Conservation (phyloP, 2,329 filamentous ascomycete species). For the Nemania sp. region DNA sequence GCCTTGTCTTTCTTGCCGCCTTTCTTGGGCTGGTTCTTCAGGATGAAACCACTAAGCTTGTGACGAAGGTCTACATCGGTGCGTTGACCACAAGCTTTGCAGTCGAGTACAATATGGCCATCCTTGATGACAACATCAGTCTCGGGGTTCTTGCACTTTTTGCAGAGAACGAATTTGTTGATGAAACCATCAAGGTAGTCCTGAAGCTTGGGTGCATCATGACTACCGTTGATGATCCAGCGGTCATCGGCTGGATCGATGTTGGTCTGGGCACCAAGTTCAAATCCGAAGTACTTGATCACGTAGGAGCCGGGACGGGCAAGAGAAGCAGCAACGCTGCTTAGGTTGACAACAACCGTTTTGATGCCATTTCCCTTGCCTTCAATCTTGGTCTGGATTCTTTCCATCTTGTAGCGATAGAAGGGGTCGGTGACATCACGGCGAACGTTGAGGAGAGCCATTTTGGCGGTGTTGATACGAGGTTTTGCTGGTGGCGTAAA, state of each 20-base stretch:
- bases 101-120: conserved; percentile 87
- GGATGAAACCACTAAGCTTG: conserved; percentile 95
- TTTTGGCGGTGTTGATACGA: conserved; percentile 61
- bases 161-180: conserved; percentile 97
- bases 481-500: conserved; percentile 23
- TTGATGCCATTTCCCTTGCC: conserved; percentile 99
- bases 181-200: conserved; percentile 99
- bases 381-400: conserved; percentile 97
- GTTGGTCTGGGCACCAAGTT: conserved; percentile 98
- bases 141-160: conserved; percentile 99
- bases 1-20: conserved; percentile 94
- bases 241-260: conserved; percentile 96
- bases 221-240: conserved; percentile 99
- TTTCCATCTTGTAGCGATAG: conserved; percentile 99
- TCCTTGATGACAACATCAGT: conserved; percentile 96
- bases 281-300: conserved; percentile 99
- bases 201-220: conserved; percentile 93
- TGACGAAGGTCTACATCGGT: conserved; percentile 88
- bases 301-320: conserved; percentile 91
- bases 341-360: conserved; percentile 95
- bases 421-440: conserved; percentile 98
- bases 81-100: conserved; percentile 97
- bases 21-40: conserved; percentile 92
- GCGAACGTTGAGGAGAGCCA: conserved; percentile 98
- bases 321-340: conserved; percentile 88